Evolutionary conservation across 495 filamentous ascomycete species (phyloP), one percentile per base, ranked within the genome.

Genomic region (Pyrenopolyporus hunteri): DNA sequence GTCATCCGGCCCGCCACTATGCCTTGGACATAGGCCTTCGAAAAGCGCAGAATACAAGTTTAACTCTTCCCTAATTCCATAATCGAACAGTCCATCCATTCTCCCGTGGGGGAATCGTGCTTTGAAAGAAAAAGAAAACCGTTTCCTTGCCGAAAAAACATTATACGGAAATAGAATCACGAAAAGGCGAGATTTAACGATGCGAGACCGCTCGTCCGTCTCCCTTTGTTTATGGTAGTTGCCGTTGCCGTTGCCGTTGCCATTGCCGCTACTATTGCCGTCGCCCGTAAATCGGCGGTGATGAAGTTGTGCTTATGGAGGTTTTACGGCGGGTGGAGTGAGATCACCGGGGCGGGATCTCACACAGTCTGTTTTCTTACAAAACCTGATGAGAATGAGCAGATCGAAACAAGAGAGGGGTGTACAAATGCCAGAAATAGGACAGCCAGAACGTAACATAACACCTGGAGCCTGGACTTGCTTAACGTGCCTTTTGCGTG

Each of bases 401-500:
- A 45, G 49, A 59, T 59, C 26, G 49, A 64, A 50, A 37, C 31
- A 29, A 44, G 33, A 37, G 25, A 44, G 57, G 40, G 37, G 55
- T 32, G 36, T 31, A 44, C 45, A 32, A 53, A 23, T 36, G 14
- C 29, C 37, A 59, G 31, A 37, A 43, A 45, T 35, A 45, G 50
- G 36, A 53, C 45, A 62, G 32, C 54, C 50, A 50, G 57, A 53
- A 51, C 42, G 45, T 29, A 45, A 57, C 31, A 17, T 40, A 33
- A 47, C 35, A 45, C 23, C 17, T 55, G 35, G 49, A 37, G 35
- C 36, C 44, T 54, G 49, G 49, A 23, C 25, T 36, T 49, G 47
- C 33, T 35, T 70, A 69, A 57, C 66, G 62, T 53, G 62, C 62
- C 56, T 71, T 71, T 46, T 42, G 69, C 44, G 57, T 26, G n/a